A percentile compares a stretch with the other conserved stretches of the same genome.
These are phyloP conservation scores for Massospora cicadina DNA, from an alignment of 371 early-diverging fungal genomes.

Conservation along the genomic window DNA sequence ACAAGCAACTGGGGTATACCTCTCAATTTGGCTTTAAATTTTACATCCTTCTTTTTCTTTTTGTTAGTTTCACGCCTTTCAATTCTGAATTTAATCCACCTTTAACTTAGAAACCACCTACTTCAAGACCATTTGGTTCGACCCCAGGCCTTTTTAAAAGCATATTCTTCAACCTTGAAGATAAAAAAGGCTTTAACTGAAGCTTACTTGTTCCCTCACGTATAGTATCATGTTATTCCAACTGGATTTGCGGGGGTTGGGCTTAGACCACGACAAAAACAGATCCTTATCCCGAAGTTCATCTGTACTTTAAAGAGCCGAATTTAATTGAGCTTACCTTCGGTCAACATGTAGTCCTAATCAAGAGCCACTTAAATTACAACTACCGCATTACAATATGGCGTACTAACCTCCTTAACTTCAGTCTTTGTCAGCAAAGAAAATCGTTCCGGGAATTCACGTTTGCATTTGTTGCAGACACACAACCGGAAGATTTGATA, in stretches of 20 bases:
- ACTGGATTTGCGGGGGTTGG: slow-evolving; percentile 86
- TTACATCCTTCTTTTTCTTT: slow-evolving; percentile 58
- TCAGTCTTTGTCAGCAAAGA: slow-evolving; percentile 22
- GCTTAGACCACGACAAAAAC: slow-evolving; percentile 69
- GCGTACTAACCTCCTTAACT: slow-evolving; percentile 19
- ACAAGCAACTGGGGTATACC: slow-evolving; percentile 17
- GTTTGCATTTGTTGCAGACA: slow-evolving; percentile 14
- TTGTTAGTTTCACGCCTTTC: slow-evolving; percentile 67
- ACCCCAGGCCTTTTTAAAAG: slow-evolving; percentile 87
- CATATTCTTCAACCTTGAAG: slow-evolving; percentile 67
- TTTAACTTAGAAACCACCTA: no score
- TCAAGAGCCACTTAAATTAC: neutral
- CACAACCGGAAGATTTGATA: slow-evolving; percentile 9
- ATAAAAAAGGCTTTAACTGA: neutral
- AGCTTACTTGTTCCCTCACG: slow-evolving; percentile 51
- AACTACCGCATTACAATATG: slow-evolving; percentile 10
- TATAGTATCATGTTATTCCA: slow-evolving; percentile 94
- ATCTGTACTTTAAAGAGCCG: slow-evolving; percentile 17
- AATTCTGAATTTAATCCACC: slow-evolving; percentile 79
- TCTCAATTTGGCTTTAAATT: slow-evolving; percentile 56
- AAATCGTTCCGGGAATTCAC: slow-evolving; percentile 13
- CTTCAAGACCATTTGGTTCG: no score
- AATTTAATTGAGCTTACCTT: slow-evolving; percentile 15
- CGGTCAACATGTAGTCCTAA: slow-evolving; percentile 18
- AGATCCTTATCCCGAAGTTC: slow-evolving; percentile 64